phyloP scores from a whole-genome alignment of 208 protist species.

The Leishmania braziliensis region DNA sequence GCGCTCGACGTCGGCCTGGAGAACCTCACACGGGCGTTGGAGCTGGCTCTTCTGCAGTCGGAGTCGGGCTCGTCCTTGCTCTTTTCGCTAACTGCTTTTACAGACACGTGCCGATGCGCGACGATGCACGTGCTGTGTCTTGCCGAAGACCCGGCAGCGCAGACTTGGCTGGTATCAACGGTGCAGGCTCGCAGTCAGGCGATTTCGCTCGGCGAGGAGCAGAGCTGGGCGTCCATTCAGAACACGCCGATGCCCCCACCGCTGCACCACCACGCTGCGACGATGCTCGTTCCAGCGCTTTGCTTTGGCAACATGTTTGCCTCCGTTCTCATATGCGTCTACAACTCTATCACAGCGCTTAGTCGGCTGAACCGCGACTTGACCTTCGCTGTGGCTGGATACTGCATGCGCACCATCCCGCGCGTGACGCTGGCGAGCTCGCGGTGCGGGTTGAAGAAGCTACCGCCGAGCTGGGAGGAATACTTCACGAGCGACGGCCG shows the following conservation, averaged over 20 bases:
- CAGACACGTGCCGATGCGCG: conserved; percentile 64
- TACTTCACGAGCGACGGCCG: conserved; percentile 77
- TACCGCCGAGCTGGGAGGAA: conserved; percentile 80
- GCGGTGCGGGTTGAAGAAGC: conserved; percentile 39
- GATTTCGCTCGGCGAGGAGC: conserved; percentile 61
- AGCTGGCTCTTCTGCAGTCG: conserved; percentile 58
- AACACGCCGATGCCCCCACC: conserved; percentile 75
- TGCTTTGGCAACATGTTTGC: conserved; percentile 85
- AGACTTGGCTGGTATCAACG: conserved; percentile 74
- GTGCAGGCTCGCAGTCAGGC: conserved; percentile 66
- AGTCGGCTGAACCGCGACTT: conserved; percentile 69
- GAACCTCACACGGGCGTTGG: conserved; percentile 65
- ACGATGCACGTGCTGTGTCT: conserved; percentile 83
- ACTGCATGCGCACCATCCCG: conserved; percentile 77
- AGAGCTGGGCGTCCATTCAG: conserved; percentile 72
- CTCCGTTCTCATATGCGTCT: conserved; percentile 82
- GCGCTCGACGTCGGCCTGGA: conserved; percentile 86
- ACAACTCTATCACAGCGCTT: conserved; percentile 82
- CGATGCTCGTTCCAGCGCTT: conserved; percentile 67
- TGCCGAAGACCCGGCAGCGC: conserved; percentile 68
- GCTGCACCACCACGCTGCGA: conserved; percentile 78
- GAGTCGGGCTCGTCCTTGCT: conserved; percentile 80
- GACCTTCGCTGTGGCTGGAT: conserved; percentile 64
- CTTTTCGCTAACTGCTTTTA: conserved; percentile 83
- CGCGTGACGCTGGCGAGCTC: conserved; percentile 50